phyloP scores from a whole-genome alignment of 371 early-diverging fungal genomes.

The Smittium mucronatum region DNA sequence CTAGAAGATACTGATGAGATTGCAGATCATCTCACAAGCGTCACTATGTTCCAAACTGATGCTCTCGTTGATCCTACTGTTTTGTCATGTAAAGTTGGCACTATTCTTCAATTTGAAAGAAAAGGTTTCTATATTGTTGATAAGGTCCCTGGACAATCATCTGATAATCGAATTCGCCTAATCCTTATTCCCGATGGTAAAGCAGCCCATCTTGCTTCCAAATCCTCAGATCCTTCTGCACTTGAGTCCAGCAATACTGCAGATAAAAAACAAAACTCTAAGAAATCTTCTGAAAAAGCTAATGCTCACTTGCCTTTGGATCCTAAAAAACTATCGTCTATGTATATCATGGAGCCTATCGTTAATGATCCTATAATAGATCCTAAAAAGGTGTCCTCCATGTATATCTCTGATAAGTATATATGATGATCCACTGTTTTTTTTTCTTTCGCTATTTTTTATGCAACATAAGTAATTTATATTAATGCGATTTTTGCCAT shows the following conservation, averaged over 20 bases:
- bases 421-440: too few species aligned
- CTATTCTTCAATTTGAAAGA: constrained; percentile 97
- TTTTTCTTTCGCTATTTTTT: too few species aligned
- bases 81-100: constrained; percentile 44
- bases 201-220: constrained; percentile 42
- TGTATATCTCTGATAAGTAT: too few species aligned
- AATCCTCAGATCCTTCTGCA: constrained; percentile 10
- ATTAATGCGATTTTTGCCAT: too few species aligned
- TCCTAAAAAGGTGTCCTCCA: too few species aligned
- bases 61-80: constrained; percentile 63
- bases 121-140: constrained; percentile 94
- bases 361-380: too few species aligned
- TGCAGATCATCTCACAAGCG: constrained; percentile 70
- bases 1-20: constrained; percentile 88
- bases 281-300: background rate
- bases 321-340: background rate
- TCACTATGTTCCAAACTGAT: constrained; percentile 65
- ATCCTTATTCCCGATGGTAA: constrained; percentile 91
- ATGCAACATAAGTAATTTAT: too few species aligned
- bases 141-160: constrained; percentile 26
- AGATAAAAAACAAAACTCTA: background rate
- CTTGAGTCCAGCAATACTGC: background rate
- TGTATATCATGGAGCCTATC: too few species aligned
- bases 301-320: background rate
- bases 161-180: constrained; percentile 40